Evolutionary conservation across 768 basidiomycete species (phyloP).

Genomic region (Mycena galericulata): DNA sequence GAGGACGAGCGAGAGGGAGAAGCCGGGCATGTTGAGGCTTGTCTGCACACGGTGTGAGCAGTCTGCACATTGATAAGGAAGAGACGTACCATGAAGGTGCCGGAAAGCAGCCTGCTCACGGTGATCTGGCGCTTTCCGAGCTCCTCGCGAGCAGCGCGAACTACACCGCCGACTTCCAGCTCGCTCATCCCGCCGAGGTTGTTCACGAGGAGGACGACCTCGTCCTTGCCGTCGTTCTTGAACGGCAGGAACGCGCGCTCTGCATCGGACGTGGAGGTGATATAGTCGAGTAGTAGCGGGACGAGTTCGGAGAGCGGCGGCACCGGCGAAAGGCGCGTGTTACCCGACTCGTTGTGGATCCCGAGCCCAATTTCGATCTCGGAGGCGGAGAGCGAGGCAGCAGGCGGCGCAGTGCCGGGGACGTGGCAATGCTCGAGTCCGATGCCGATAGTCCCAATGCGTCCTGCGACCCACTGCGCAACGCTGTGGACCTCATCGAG

Average conservation of each 20-base stretch:
- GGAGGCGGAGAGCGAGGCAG: slow-evolving; percentile 64
- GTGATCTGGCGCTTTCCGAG: slow-evolving; percentile 68
- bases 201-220: slow-evolving; percentile 85
- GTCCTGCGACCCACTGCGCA: slow-evolving; percentile 74
- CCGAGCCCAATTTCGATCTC: slow-evolving; percentile 94
- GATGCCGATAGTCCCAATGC: slow-evolving; percentile 85
- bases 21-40: slow-evolving; percentile 93
- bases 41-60: slow-evolving; percentile 60
- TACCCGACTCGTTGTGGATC: slow-evolving; percentile 91
- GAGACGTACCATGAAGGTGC: slow-evolving; percentile 84
- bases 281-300: slow-evolving; percentile 73
- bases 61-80: background rate
- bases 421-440: slow-evolving; percentile 94
- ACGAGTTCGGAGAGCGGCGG: slow-evolving; percentile 80
- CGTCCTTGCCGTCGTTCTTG: slow-evolving; percentile 64
- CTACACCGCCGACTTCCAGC: slow-evolving; percentile 81
- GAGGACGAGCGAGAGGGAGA: slow-evolving; percentile 85
- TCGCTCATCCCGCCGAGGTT: slow-evolving; percentile 90
- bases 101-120: slow-evolving; percentile 74
- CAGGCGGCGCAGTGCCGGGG: slow-evolving; percentile 75
- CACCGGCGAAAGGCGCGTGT: slow-evolving; percentile 73
- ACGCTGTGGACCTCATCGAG: slow-evolving; percentile 77
- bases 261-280: slow-evolving; percentile 77
- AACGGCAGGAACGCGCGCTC: slow-evolving; percentile 86
- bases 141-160: slow-evolving; percentile 67